Evolutionary conservation across 192 early-diverging fungal genomes (phyloP).

Genomic region (Geosiphon pyriformis): DNA sequence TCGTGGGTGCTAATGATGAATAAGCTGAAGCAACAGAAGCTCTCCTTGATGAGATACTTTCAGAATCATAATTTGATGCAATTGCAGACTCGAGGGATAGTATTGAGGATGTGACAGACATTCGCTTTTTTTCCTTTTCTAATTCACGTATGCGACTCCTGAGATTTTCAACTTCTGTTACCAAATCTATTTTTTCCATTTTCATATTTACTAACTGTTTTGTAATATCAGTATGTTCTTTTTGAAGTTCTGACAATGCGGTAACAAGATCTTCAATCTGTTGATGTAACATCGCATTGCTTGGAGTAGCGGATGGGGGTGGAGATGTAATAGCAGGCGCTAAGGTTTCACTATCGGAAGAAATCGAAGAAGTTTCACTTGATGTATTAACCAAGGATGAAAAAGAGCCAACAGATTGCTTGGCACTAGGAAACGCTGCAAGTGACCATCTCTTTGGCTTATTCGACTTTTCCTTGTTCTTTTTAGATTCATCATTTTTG

Average conservation of each 20-base stretch:
- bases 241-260: conserved; percentile 57
- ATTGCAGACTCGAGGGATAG: neutral
- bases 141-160: conserved; percentile 39
- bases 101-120: conserved; percentile 20
- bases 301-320: neutral
- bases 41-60: neutral
- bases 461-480: conserved; percentile 3
- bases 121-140: conserved; percentile 46
- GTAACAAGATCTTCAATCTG: conserved; percentile 59
- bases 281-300: conserved; percentile 41
- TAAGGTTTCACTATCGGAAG: conserved; percentile 12
- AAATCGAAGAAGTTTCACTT: conserved; percentile 8
- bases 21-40: conserved; percentile 3
- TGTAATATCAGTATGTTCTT: conserved; percentile 61
- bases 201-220: conserved; percentile 54
- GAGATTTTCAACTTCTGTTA: conserved; percentile 49
- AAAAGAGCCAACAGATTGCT: neutral
- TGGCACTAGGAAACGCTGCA: neutral
- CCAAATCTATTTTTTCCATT: conserved; percentile 44
- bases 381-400: neutral
- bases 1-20: neutral
- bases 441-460: conserved; percentile 23
- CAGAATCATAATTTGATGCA: neutral
- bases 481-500: conserved; percentile 21
- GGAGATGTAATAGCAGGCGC: neutral